phyloP scores from a whole-genome alignment of 768 basidiomycete species.

The Lactarius psammicola region DNA sequence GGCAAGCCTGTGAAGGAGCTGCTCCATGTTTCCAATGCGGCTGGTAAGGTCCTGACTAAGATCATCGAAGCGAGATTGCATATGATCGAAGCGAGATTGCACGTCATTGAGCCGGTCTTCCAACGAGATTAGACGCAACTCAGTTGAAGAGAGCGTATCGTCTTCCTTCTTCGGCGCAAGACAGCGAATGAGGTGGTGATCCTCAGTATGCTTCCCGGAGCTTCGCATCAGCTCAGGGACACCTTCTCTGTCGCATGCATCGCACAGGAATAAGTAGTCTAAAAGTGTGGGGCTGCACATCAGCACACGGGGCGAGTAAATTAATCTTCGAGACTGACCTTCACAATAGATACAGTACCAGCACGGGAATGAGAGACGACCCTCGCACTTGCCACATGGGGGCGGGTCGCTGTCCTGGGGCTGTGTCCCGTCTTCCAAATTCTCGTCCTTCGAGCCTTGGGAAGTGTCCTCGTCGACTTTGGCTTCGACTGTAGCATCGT shows the following conservation, averaged over 20 bases:
- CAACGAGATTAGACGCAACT: slow-evolving; percentile 10
- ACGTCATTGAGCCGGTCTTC: slow-evolving; percentile 10
- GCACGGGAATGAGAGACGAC: slow-evolving; percentile 9
- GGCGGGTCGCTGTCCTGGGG: slow-evolving; percentile 28
- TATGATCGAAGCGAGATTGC: not conserved
- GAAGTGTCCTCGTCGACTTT: no score
- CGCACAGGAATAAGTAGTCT: slow-evolving; percentile 11
- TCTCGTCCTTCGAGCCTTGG: no score
- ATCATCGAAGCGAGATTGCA: slow-evolving; percentile 3
- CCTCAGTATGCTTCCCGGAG: slow-evolving; percentile 7
- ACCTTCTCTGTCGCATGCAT: slow-evolving; percentile 25
- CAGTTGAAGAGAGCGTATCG: not conserved
- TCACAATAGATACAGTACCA: slow-evolving; percentile 7
- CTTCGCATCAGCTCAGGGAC: slow-evolving; percentile 10
- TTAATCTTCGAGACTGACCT: not conserved
- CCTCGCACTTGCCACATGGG: slow-evolving; percentile 30
- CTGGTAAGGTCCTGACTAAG: no score
- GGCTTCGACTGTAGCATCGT: no score
- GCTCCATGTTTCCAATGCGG: slow-evolving; percentile 5
- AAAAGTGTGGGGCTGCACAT: not conserved
- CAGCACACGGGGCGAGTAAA: not conserved
- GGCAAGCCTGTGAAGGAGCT: slow-evolving; percentile 1
- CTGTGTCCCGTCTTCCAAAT: not conserved
- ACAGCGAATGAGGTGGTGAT: slow-evolving; percentile 17
- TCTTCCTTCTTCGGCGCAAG: not conserved